Evolutionary conservation across 768 basidiomycete species (phyloP), one percentile per base, ranked within the genome.

Genomic region (Leccinum broughii): DNA sequence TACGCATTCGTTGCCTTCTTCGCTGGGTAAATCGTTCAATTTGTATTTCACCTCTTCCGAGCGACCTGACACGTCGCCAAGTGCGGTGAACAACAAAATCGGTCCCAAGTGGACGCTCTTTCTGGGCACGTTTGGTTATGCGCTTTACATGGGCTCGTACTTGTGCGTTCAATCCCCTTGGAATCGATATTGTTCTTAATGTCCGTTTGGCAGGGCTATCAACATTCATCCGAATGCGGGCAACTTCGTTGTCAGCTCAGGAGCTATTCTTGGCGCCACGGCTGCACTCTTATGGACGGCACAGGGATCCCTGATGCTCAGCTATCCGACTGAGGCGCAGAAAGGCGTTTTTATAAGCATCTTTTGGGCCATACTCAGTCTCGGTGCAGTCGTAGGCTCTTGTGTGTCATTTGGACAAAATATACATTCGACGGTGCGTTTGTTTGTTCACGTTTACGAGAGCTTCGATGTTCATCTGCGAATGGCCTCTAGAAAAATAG

Each of bases 321-420:
- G 88, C 3, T 92, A 92, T 72, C 87, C 90, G 0, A 89, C 88
- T 6, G 90, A 92, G 71, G 71, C 72, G 28, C 83, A 91, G 72
- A 92, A 91, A 74, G 89, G 89, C 17, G 76, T 73, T 28, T 91
- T 81, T 73, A 90, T 92, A 57, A 84, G 82, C 48, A 83, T 89
- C 41, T 92, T 92, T 75, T 92, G 90, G 91, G 75, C 80, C 34
- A 88, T 92, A 61, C 92, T 92, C 77, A 91, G 91, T 64, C 66
- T 90, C 14, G 90, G 89, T 30, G 85, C 85, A 55, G 88, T 93
- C 53, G 85, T 91, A 48, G 90, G 90, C 14, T 82, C 89, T 7
- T 75, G 86, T 14, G 88, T 92, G 24, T 85, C 89, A n/a, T 78
- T 92, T 55, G 90, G 84, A 0, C 79, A 85, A 64, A 91, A 91